These are phyloP conservation scores for Babesia gibsoni DNA, from an alignment of 169 alveolate species.

Conservation along the genomic window DNA sequence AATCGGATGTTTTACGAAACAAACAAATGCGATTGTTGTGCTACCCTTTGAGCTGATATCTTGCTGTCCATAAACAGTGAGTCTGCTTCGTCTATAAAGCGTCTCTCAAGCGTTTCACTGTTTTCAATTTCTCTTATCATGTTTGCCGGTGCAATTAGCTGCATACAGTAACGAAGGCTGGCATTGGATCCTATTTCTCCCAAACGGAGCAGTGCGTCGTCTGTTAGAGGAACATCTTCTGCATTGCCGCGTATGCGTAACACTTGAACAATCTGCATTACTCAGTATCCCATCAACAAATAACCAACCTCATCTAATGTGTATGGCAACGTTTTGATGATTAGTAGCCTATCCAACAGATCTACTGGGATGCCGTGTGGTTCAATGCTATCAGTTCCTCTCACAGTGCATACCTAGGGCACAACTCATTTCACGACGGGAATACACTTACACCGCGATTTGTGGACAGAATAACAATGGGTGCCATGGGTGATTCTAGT, in stretches of 20 bases:
- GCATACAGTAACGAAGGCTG: constrained; percentile 92
- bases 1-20: too few relatives aligned
- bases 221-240: constrained; percentile 91
- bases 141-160: constrained; percentile 95
- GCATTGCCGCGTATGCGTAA: constrained; percentile 95
- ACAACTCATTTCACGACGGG: background rate
- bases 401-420: constrained; percentile 80
- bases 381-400: constrained; percentile 97
- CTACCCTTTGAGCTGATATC: constrained; percentile 92
- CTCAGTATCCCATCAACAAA: background rate
- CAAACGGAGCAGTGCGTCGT: constrained; percentile 93
- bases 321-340: constrained; percentile 97
- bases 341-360: constrained; percentile 96
- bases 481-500: constrained; percentile 96
- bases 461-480: constrained; percentile 98
- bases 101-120: constrained; percentile 81
- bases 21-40: constrained; percentile 89
- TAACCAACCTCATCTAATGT: constrained; percentile 82
- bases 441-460: constrained; percentile 90
- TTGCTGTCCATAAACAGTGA: constrained; percentile 96
- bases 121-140: constrained; percentile 93
- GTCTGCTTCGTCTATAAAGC: constrained; percentile 92
- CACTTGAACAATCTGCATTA: constrained; percentile 80
- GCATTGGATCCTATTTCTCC: constrained; percentile 96
- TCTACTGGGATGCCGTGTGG: constrained; percentile 99